Percentiles rank a stretch among this genome's conserved stretches.
phyloP scores from a whole-genome alignment of 805 yeast species.

The Suhomyces canberraensis region DNA sequence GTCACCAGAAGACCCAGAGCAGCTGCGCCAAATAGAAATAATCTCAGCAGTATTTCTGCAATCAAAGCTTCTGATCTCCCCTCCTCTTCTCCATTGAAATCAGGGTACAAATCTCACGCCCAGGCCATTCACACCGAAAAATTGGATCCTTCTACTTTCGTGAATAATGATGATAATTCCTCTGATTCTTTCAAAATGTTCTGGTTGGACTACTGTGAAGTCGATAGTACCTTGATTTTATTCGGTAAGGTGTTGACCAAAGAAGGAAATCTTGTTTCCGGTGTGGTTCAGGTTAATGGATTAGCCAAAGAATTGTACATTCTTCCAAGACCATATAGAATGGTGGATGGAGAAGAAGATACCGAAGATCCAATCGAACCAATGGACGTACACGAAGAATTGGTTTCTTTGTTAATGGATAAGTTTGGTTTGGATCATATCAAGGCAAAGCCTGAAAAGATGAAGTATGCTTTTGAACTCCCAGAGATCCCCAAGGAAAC shows the following conservation, averaged over 20 bases:
- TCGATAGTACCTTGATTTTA: conserved; percentile 61
- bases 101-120: conserved; percentile 12
- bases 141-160: conserved; percentile 22
- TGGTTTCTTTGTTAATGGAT: conserved; percentile 60
- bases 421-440: conserved; percentile 60
- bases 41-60: conserved; percentile 39
- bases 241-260: conserved; percentile 75
- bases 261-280: conserved; percentile 63
- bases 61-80: conserved; percentile 28
- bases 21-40: conserved; percentile 36
- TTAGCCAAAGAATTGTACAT: conserved; percentile 71
- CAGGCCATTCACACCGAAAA: conserved; percentile 32
- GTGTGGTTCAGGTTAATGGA: conserved; percentile 71
- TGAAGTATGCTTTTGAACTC: conserved; percentile 86
- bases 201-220: conserved; percentile 88
- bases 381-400: conserved; percentile 74
- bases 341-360: conserved; percentile 39
- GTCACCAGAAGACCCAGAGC: conserved; percentile 51
- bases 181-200: conserved; percentile 61
- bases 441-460: conserved; percentile 66
- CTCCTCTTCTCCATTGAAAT: conserved; percentile 20
- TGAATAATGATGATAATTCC: conserved; percentile 16
- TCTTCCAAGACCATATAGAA: conserved; percentile 56
- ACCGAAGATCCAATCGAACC: conserved; percentile 41
- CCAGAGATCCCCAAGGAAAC: conserved; percentile 75